Percentiles rank a stretch among this genome's conserved stretches.
phyloP scores from a whole-genome alignment of 345 rosid species.

The Heritiera fomes region DNA sequence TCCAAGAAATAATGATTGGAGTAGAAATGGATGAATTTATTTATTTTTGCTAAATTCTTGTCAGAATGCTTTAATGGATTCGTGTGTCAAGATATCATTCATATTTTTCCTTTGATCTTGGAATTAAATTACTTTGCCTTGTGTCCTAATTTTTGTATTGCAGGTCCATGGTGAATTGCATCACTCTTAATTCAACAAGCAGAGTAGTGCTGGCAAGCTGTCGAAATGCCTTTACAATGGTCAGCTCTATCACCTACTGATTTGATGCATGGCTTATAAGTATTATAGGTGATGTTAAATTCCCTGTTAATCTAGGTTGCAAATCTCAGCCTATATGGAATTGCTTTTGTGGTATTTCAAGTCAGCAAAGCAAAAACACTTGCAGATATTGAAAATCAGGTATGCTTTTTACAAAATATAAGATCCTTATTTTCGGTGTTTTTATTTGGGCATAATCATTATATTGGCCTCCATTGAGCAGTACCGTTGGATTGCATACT shows the following conservation, averaged over 20 bases:
- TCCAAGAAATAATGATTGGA: neutral
- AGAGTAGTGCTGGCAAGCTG: constrained; percentile 88
- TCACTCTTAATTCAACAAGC: constrained; percentile 82
- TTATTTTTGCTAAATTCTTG: neutral
- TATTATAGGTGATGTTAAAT: constrained; percentile 18
- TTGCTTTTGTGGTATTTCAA: constrained; percentile 73
- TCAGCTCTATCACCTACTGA: constrained; percentile 27
- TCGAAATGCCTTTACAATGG: constrained; percentile 97
- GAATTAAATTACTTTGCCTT: neutral
- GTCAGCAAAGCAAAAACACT: constrained; percentile 47
- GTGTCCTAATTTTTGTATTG: constrained; percentile 24
- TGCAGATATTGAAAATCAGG: constrained; percentile 78
- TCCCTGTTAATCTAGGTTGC: constrained; percentile 58
- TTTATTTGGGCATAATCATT: constrained; percentile 16
- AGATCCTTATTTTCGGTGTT: constrained; percentile 9
- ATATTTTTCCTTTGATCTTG: neutral
- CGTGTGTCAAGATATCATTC: neutral
- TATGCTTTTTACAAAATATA: constrained; percentile 26
- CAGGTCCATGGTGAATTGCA: constrained; percentile 96
- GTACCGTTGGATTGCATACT: constrained; percentile 96
- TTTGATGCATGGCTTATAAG: constrained; percentile 18
- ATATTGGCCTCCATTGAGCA: constrained; percentile 37
- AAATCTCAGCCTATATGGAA: constrained; percentile 77
- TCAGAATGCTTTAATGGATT: neutral
- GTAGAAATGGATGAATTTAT: neutral